A percentile compares a stretch with the other conserved stretches of the same genome.
These are phyloP conservation scores for Zasmidium angulare DNA, from an alignment of 2,329 filamentous ascomycete species.

Conservation along the genomic window DNA sequence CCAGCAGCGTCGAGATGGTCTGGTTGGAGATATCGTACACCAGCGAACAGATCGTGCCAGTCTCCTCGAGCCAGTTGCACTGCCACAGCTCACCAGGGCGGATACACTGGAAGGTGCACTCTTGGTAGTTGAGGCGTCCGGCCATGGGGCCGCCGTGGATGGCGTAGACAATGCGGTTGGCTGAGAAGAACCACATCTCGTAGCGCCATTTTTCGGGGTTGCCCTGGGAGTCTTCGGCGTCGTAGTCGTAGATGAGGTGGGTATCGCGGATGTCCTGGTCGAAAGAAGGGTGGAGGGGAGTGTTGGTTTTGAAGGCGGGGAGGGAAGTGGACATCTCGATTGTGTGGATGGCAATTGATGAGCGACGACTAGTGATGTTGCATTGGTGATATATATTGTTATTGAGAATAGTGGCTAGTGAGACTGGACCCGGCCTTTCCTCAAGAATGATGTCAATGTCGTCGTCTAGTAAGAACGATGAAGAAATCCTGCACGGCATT, in stretches of 20 bases:
- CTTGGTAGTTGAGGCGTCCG: conserved; percentile 55
- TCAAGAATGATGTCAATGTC: no score
- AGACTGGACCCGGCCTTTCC: no score
- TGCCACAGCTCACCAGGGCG: conserved; percentile 60
- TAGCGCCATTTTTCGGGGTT: conserved; percentile 38
- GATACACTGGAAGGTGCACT: conserved; percentile 58
- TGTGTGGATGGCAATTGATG: no score
- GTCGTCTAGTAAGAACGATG: no score
- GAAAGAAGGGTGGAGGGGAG: no score
- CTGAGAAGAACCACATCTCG: background rate
- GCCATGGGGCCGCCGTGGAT: conserved; percentile 63
- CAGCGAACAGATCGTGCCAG: conserved; percentile 56
- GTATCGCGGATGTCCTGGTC: conserved; percentile 54
- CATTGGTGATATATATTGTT: no score
- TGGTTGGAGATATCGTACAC: conserved; percentile 55
- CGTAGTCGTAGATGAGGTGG: conserved; percentile 60
- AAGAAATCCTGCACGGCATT: no score
- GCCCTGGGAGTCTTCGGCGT: conserved; percentile 40
- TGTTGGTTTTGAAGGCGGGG: no score
- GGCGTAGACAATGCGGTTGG: conserved; percentile 54
- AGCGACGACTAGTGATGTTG: no score
- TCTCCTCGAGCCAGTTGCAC: conserved; percentile 62
- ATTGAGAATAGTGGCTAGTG: no score
- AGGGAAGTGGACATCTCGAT: no score
- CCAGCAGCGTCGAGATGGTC: conserved; percentile 54